phyloP scores from a whole-genome alignment of 1,284 basidiomycete genomes.

The Ganoderma resinaceum region DNA sequence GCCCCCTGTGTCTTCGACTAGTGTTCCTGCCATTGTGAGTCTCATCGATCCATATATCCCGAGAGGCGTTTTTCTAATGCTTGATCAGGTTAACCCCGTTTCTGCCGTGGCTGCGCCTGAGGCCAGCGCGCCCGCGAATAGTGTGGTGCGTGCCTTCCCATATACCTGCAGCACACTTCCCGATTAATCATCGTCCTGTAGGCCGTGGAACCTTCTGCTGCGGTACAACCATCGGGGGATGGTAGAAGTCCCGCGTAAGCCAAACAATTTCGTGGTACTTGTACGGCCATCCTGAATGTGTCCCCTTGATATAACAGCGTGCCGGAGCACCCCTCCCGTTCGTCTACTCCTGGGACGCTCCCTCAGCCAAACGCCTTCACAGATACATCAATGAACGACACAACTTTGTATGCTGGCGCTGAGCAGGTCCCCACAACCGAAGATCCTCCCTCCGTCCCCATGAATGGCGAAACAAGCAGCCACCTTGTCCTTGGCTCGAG shows the following conservation, averaged over 20 bases:
- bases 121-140: background rate
- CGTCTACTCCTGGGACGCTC: background rate
- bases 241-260: background rate
- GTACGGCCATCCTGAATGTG: too few relatives aligned
- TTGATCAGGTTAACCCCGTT: background rate
- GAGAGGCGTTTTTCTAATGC: background rate
- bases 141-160: background rate
- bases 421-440: background rate
- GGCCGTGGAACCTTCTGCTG: background rate
- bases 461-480: background rate
- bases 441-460: background rate
- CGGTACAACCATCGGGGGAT: background rate
- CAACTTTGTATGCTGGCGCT: background rate
- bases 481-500: conserved; percentile 15
- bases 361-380: background rate
- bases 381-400: too few relatives aligned
- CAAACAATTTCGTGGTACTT: background rate
- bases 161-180: background rate
- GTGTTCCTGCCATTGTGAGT: background rate
- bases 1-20: background rate
- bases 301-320: background rate
- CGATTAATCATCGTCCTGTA: background rate
- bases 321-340: background rate
- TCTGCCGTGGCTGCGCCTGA: background rate
- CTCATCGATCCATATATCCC: background rate